A percentile compares a stretch with the other conserved stretches of the same genome.
These are phyloP conservation scores for Mycena vulgaris DNA, from an alignment of 768 basidiomycete genomes.

Conservation along the genomic window DNA sequence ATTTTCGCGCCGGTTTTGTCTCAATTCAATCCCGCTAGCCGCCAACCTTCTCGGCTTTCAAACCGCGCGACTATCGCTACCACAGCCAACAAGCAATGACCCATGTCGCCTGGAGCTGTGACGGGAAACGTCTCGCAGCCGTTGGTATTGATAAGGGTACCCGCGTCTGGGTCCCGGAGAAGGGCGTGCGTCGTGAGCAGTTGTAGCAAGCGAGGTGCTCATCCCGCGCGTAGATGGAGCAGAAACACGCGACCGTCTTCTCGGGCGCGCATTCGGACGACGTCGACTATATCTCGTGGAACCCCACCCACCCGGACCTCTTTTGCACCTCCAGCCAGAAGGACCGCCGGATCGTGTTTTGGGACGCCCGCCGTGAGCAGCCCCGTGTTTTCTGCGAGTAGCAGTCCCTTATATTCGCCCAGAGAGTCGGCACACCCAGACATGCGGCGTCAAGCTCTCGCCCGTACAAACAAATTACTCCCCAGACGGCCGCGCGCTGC, in stretches of 20 bases:
- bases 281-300: conserved; percentile 89
- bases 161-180: conserved; percentile 85
- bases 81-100: conserved; percentile 76
- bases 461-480: conserved; percentile 80
- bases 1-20: conserved; percentile 18
- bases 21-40: conserved; percentile 68
- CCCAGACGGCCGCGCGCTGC: conserved; percentile 77
- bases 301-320: conserved; percentile 86
- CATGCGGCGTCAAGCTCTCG: conserved; percentile 68
- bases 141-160: conserved; percentile 87
- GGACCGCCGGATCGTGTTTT: conserved; percentile 83
- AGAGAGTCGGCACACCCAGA: conserved; percentile 83
- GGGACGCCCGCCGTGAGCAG: conserved; percentile 86
- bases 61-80: conserved; percentile 81
- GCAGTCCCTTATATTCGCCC: conserved; percentile 18
- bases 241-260: conserved; percentile 74
- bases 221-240: conserved; percentile 71
- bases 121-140: conserved; percentile 85
- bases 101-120: conserved; percentile 89
- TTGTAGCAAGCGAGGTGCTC: conserved; percentile 2
- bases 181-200: conserved; percentile 67
- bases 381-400: conserved; percentile 50
- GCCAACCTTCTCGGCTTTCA: conserved; percentile 85
- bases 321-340: conserved; percentile 87
- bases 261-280: conserved; percentile 84